phyloP scores from a whole-genome alignment of 805 yeast species.

The Starmerella vitae region DNA sequence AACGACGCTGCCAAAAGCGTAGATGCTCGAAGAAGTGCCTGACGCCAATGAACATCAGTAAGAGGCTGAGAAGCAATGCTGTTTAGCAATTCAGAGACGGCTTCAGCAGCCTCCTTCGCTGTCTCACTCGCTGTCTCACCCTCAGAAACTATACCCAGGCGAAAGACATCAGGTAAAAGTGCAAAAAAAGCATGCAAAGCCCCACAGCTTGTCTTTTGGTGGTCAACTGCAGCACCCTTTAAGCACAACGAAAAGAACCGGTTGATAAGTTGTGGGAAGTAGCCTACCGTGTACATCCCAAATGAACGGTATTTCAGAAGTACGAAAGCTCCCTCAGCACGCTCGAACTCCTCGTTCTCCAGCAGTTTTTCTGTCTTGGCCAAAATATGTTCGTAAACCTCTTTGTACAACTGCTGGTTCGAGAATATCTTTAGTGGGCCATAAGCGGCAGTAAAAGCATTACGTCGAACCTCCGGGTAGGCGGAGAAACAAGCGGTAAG shows the following conservation, averaged over 20 bases:
- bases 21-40: constrained; percentile 12
- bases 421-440: constrained; percentile 42
- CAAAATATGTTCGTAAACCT: constrained; percentile 40
- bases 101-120: neutral
- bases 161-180: constrained; percentile 21
- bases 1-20: constrained; percentile 17
- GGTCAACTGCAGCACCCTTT: constrained; percentile 9
- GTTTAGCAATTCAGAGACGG: constrained; percentile 3
- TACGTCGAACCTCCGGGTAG: constrained; percentile 52
- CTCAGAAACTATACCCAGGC: constrained; percentile 31
- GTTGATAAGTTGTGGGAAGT: constrained; percentile 1
- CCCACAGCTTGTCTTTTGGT: constrained; percentile 5
- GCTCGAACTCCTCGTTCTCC: constrained; percentile 36
- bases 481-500: constrained; percentile 46
- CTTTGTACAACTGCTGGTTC: constrained; percentile 38
- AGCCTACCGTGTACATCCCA: constrained; percentile 11
- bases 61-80: neutral
- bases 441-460: constrained; percentile 55
- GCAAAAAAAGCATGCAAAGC: constrained; percentile 5
- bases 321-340: constrained; percentile 50
- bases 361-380: constrained; percentile 39
- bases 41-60: constrained; percentile 17
- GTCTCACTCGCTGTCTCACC: neutral
- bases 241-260: constrained; percentile 2
- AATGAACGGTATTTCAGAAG: constrained; percentile 46